A percentile compares a stretch with the other conserved stretches of the same genome.
Evolutionary conservation across 768 basidiomycete species (phyloP).

Genomic region (Lepiota subincarnata): DNA sequence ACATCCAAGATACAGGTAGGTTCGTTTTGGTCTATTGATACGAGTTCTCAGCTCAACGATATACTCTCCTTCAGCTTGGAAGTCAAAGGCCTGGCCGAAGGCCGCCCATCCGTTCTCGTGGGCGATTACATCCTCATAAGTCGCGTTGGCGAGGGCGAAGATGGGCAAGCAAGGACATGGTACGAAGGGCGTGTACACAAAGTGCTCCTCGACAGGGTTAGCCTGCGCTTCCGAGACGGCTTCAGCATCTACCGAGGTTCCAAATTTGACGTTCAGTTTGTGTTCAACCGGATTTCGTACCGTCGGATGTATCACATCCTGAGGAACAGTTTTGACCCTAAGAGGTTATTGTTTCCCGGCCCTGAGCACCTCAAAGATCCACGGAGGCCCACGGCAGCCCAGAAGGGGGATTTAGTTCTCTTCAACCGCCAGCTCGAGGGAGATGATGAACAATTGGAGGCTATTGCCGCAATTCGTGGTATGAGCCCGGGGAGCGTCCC

Average conservation of each 20-base stretch:
- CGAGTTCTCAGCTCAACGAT: background rate
- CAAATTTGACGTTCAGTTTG: conserved; percentile 52
- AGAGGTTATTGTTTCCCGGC: conserved; percentile 46
- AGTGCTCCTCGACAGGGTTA: conserved; percentile 37
- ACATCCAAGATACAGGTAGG: conserved; percentile 42
- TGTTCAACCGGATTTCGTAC: conserved; percentile 48
- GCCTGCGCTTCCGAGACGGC: conserved; percentile 39
- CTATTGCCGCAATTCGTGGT: conserved; percentile 44
- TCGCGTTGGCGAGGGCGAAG: conserved; percentile 19
- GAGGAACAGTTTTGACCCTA: conserved; percentile 30
- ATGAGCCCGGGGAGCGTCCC: conserved; percentile 45
- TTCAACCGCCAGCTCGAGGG: conserved; percentile 30
- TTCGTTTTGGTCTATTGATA: background rate
- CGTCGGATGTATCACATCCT: conserved; percentile 55
- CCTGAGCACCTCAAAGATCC: conserved; percentile 20
- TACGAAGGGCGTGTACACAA: conserved; percentile 47
- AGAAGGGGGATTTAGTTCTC: conserved; percentile 22
- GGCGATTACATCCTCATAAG: conserved; percentile 43
- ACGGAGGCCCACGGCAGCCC: conserved; percentile 15
- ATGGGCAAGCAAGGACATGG: conserved; percentile 25
- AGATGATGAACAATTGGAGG: conserved; percentile 47
- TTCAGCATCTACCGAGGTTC: conserved; percentile 39
- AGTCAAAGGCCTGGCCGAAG: conserved; percentile 55
- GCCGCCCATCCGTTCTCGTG: conserved; percentile 53
- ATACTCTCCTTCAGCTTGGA: conserved; percentile 29